These are phyloP conservation scores for Pichia sp. DNA, from an alignment of 1,139 yeast genomes.

Conservation along the genomic window DNA sequence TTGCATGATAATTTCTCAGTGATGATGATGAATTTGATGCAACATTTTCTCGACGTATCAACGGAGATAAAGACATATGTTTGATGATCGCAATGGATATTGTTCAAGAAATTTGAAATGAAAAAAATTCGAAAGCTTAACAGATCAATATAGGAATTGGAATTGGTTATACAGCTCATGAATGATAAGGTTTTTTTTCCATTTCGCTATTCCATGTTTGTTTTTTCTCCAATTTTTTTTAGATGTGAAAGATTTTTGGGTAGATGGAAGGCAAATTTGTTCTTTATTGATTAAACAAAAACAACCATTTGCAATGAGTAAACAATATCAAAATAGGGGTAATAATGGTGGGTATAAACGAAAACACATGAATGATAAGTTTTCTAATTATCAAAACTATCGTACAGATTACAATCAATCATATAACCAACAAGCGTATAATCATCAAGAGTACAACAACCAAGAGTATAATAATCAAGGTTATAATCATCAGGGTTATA, in stretches of 20 bases:
- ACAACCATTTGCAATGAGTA: neutral
- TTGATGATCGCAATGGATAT: neutral
- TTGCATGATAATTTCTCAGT: slow-evolving; percentile 4
- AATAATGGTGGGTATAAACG: neutral
- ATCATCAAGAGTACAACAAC: neutral
- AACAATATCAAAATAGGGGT: neutral
- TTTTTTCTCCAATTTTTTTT: neutral
- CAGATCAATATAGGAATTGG: too few relatives aligned
- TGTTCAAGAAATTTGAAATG: neutral
- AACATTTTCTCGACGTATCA: slow-evolving; percentile 2
- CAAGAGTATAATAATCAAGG: neutral
- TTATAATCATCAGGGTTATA: neutral
- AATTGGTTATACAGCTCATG: neutral
- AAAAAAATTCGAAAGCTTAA: too few relatives aligned
- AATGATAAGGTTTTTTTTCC: neutral
- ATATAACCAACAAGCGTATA: neutral
- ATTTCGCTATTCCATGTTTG: neutral
- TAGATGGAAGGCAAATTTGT: neutral
- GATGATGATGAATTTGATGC: slow-evolving; percentile 3
- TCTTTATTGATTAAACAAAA: neutral
- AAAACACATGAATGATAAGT: neutral
- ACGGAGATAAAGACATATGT: slow-evolving; percentile 7
- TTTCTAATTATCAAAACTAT: neutral
- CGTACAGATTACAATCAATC: neutral
- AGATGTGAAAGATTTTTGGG: neutral